These are phyloP conservation scores for Xenosphaeropsis pyriputrescens DNA, from an alignment of 2,329 filamentous ascomycete species.

Conservation along the genomic window DNA sequence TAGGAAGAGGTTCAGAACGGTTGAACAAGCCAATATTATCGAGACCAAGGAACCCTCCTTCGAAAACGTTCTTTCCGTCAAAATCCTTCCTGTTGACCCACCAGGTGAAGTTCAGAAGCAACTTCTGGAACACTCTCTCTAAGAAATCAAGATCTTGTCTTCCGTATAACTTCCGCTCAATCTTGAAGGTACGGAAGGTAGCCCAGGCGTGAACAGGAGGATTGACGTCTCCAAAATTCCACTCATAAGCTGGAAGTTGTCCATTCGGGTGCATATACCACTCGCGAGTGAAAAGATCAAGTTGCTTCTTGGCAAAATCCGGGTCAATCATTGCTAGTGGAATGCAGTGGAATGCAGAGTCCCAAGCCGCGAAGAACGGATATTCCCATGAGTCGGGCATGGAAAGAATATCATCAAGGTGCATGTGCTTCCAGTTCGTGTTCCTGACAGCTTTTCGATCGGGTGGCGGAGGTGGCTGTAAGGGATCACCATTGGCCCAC, in stretches of 20 bases:
- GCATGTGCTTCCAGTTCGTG: slow-evolving; percentile 82
- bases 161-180: slow-evolving; percentile 93
- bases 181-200: slow-evolving; percentile 92
- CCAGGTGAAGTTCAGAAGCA: slow-evolving; percentile 95
- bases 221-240: slow-evolving; percentile 97
- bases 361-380: slow-evolving; percentile 95
- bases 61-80: slow-evolving; percentile 93
- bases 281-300: slow-evolving; percentile 88
- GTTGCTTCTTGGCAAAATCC: slow-evolving; percentile 94
- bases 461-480: slow-evolving; percentile 72
- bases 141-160: slow-evolving; percentile 90
- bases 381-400: slow-evolving; percentile 99
- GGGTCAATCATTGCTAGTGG: slow-evolving; percentile 94
- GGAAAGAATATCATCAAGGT: slow-evolving; percentile 87
- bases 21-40: slow-evolving; percentile 99
- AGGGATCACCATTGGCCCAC: slow-evolving; percentile 89
- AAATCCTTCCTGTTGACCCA: slow-evolving; percentile 96
- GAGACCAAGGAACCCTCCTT: slow-evolving; percentile 86
- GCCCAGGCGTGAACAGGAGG: slow-evolving; percentile 95
- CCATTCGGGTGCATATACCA: slow-evolving; percentile 99
- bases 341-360: slow-evolving; percentile 93
- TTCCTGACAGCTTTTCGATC: slow-evolving; percentile 73
- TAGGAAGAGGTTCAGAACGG: slow-evolving; percentile 85
- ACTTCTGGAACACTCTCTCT: slow-evolving; percentile 90
- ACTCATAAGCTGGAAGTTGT: slow-evolving; percentile 82